Base-by-base conservation (phyloP, 2,329 filamentous ascomycete genomes). In the Fonsecaea nubica region DNA sequence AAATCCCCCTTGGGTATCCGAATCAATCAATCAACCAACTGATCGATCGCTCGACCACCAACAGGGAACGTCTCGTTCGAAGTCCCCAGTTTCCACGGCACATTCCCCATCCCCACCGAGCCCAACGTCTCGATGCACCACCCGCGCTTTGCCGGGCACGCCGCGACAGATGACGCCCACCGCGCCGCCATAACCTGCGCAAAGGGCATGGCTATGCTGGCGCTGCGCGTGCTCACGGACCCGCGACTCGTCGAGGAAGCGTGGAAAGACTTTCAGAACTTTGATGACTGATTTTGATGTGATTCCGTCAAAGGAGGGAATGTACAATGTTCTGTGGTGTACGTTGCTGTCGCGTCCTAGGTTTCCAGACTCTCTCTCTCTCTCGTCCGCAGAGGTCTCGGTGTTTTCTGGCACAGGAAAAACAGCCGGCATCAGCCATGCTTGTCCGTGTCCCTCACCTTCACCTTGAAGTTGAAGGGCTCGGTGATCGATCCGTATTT, bases 81-180 rank as follows among this genome's bases (percentile, higher is more conserved):
- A 0, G 75, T 81, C 2, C 83, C 83, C 1, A 79, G 78, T 4
- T 80, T 85, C 58, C 83, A 85, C 66, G 81, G 81, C 3, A 80
- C 78, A 33, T 84, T 85, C 64, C 76, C 74, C 1, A 82, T 86
- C 35, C 77, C 80, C 0, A 76, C 79, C 0, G 71, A 55, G 9
- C 62, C 0, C 60, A 76, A 78, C 15, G 78, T 79, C 30, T 77
- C 76, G 1, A 73, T 75, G 0, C 80, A 82, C 62, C 77, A 77
- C 42, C 77, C 79, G 4, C 71, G 74, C 2, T 85, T 85, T 69
- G 77, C 82, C 0, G 77, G 76, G 0, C 80, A 79, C 0, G 83
- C 83, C 1, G 79, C 67, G 52, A 82, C 74, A 50, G 71, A 64
- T 15, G 71, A 71, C 48, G 79, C 81, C 0, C 80, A 83, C 64